Evolutionary conservation across 768 basidiomycete species (phyloP), one percentile per base, ranked within the genome.

Genomic region (Boletus rubescentipes): DNA sequence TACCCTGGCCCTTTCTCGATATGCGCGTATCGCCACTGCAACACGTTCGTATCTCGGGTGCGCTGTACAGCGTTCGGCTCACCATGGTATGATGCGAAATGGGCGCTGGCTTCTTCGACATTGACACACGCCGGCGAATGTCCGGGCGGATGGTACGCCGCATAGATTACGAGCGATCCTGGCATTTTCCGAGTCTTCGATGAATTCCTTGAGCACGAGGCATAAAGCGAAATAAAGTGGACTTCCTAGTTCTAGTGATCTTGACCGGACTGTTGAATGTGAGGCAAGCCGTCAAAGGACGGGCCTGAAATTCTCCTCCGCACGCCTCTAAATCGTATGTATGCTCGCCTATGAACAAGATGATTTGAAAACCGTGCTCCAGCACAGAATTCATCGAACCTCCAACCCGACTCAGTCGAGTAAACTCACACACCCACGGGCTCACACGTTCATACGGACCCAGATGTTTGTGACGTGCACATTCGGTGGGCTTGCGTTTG

Each of bases 171-270:
- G 43, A 49, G 45, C 37, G 45, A 40, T 44, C 45, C 54, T 49
- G 61, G 57, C 52, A 56, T 44, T 26, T 63, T 21, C 64, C 61
- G 61, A 47, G 26, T 29, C 54, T 57, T 45, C 53, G 39, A 30
- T 52, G 35, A 29, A 39, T 35, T 41, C 16, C 23, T 49, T 44
- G 23, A 26, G 29, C 37, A 39, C 41, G 35, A 39, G 45, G 54
- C 45, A 44, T 37, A 12, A 53, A 34, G 26, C 42, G 44, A 55
- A 61, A 44, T 32, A 38, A 44, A 35, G 30, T 15, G 34, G 34
- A 18, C 15, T 6, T 26, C n/a, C n/a, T n/a, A n/a, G 26, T 26
- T 26, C 26, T 26, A 3, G 4, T 6, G 6, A 26, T 26, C 26
- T 6, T 26, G 26, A 26, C 26, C 26, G 6, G 26, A 26, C 26